These are phyloP conservation scores for Crithidia expoeki DNA, from an alignment of 208 protist species.

Conservation along the genomic window DNA sequence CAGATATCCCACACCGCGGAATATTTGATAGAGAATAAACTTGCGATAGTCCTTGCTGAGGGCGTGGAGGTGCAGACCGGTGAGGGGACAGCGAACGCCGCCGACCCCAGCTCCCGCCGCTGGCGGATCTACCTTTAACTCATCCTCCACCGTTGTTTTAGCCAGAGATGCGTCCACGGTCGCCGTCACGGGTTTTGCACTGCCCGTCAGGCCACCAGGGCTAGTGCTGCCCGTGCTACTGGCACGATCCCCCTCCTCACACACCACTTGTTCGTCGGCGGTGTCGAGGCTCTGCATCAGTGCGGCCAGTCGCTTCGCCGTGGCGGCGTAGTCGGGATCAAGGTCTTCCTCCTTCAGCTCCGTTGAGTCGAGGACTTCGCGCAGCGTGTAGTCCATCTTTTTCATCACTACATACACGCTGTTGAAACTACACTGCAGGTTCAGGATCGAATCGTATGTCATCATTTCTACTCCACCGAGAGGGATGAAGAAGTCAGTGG, in stretches of 20 bases:
- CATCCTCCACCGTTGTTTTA: slow-evolving; percentile 6
- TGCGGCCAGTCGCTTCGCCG: neutral
- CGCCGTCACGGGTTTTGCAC: neutral
- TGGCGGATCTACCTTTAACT: neutral
- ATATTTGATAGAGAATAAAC: slow-evolving; percentile 97
- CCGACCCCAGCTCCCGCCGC: slow-evolving; percentile 4
- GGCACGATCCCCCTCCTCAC: neutral
- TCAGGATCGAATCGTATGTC: slow-evolving; percentile 68
- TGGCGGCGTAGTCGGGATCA: slow-evolving; percentile 20
- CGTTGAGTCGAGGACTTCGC: slow-evolving; percentile 83
- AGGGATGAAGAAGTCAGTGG: slow-evolving; percentile 84
- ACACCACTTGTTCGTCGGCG: neutral
- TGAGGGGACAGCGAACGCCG: slow-evolving; percentile 40
- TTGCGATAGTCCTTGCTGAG: slow-evolving; percentile 96
- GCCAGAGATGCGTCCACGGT: neutral
- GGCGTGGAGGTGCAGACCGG: slow-evolving; percentile 79
- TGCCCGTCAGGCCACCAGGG: neutral
- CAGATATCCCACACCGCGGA: slow-evolving; percentile 96
- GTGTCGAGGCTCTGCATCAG: neutral
- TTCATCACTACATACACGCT: slow-evolving; percentile 91
- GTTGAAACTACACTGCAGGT: slow-evolving; percentile 66
- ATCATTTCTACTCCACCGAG: slow-evolving; percentile 72
- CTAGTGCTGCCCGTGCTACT: neutral
- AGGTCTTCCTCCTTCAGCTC: slow-evolving; percentile 34
- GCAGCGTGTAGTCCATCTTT: slow-evolving; percentile 87